Evolutionary conservation across 1,284 basidiomycete genomes (phyloP), one percentile per base, ranked within the genome.

Genomic region (Crucibulum parvulum): DNA sequence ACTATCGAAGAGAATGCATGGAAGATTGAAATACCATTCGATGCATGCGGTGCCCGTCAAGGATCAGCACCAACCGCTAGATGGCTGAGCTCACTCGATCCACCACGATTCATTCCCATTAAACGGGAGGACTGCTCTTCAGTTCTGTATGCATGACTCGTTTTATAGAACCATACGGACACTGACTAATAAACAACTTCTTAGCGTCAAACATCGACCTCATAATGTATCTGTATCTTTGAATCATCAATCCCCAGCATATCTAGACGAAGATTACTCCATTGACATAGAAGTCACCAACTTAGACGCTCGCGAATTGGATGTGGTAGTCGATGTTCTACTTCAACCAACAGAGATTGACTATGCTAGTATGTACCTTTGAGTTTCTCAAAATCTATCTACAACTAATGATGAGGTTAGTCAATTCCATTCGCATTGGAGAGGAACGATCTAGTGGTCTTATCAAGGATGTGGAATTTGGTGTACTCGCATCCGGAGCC

Each of bases 311-410:
- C 79, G 86, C 16, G 81, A 86, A 18, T 74, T 96, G 18, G 84
- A 90, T 6, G 75, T 93, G n/a, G 73, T 82, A 4, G 77, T 94
- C 7, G 91, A 93, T 60, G 84, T 92, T 2, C 80, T 95, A 52
- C 73, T 96, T 38, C 93, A 95, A 60, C 93, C 94, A 3, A 85
- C 87, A 1, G 91, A 93, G 64, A 79, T 87, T 53, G 93, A 95
- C 62, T 86, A 87, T 58, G 87, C 91, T 24, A 84, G 93, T 93
- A 63, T 45, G 87, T 78, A 16, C 37, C 15, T 43, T 51, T 6
- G 50, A 35, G 38, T 16, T 56, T 34, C n/a, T 34, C 37, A 16
- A 43, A 53, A 16, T 45, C 15, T 43, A 56, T 13, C 15, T 38
- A 47, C 15, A 41, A 38, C 47, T 41, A 31, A 38, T 62, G 46